Evolutionary conservation across 192 early-diverging fungal genomes (phyloP).

Genomic region (Rhizophagus prolifer): DNA sequence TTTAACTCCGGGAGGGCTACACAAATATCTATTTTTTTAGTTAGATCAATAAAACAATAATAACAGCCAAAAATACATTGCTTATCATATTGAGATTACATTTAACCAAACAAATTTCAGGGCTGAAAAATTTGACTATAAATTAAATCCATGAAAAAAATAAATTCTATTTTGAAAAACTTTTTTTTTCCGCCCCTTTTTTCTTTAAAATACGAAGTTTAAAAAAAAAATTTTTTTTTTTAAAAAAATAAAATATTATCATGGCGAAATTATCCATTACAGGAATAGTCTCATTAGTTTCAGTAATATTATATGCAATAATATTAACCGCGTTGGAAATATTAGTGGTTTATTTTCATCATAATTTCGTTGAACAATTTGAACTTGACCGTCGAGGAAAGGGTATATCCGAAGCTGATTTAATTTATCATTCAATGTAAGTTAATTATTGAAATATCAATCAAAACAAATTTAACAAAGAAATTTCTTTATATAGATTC

Average conservation of each 20-base stretch:
- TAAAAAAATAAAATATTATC: not conserved
- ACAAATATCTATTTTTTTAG: no score
- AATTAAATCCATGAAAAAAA: no score
- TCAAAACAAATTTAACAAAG: no score
- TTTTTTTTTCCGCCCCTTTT: no score
- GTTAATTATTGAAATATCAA: not conserved
- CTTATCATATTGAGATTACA: no score
- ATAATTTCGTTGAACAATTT: not conserved
- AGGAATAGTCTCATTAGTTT: conserved; percentile 3
- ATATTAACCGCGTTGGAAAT: conserved; percentile 11
- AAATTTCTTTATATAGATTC: conserved; percentile 14
- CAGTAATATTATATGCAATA: conserved; percentile 3
- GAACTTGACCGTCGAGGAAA: not conserved
- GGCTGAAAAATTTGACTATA: no score
- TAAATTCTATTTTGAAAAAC: no score
- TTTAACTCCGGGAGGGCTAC: no score
- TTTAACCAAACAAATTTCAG: no score
- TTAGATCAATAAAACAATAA: no score
- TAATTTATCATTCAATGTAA: conserved; percentile 32
- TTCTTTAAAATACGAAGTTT: not conserved
- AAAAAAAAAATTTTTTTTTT: not conserved
- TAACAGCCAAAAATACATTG: no score
- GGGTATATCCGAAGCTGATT: conserved; percentile 26
- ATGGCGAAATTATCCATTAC: not conserved
- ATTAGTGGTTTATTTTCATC: conserved; percentile 26